These are phyloP conservation scores for Hypoxylon rickii DNA, from an alignment of 495 filamentous ascomycete genomes.

Conservation along the genomic window DNA sequence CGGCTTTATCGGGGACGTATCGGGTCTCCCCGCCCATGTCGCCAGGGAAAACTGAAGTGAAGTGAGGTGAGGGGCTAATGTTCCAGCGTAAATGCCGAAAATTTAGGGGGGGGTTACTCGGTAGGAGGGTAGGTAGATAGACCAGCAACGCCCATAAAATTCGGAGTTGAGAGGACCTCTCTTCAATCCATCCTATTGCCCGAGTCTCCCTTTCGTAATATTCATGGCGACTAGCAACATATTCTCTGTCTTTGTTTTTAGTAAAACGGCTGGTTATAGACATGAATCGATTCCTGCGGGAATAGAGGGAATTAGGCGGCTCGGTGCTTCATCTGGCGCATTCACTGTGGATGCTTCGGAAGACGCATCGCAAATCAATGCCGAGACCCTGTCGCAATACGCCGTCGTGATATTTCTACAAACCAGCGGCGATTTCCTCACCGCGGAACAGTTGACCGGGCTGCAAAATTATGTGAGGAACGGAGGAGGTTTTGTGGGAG, in stretches of 20 bases:
- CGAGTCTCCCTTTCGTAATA: no score
- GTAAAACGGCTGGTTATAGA: constrained; percentile 41
- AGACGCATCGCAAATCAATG: constrained; percentile 38
- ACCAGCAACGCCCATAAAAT: no score
- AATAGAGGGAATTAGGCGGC: constrained; percentile 33
- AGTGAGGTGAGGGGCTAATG: no score
- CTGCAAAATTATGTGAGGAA: constrained; percentile 37
- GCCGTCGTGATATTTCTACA: constrained; percentile 43
- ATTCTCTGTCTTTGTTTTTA: constrained; percentile 41
- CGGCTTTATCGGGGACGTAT: no score
- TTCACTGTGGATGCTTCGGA: constrained; percentile 39
- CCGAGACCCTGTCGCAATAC: constrained; percentile 33
- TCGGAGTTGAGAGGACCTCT: no score
- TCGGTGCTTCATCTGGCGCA: constrained; percentile 23
- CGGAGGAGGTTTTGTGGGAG: constrained; percentile 43
- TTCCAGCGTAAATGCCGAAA: no score
- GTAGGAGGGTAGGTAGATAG: no score
- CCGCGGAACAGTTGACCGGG: constrained; percentile 31
- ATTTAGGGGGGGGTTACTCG: no score
- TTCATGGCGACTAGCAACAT: constrained; percentile 1
- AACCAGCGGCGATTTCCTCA: constrained; percentile 44
- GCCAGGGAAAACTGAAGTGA: no score
- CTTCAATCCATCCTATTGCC: no score
- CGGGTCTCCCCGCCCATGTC: no score
- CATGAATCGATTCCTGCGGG: constrained; percentile 44